Conservation (phyloP, 257 asterid genomes). For the Solanum bukasovii region DNA sequence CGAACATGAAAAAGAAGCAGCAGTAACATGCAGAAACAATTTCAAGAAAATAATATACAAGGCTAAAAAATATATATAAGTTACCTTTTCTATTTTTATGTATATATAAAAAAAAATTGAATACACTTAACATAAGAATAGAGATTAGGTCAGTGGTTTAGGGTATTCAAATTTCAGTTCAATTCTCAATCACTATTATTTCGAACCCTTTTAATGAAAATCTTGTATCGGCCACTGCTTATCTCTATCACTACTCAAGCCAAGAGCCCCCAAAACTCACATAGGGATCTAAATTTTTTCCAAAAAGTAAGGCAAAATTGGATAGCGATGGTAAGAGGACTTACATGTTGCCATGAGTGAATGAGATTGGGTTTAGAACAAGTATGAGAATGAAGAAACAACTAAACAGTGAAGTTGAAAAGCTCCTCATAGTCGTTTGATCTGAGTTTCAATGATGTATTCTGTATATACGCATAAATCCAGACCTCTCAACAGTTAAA, state of each 20-base stretch:
- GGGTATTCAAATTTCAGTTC: background rate
- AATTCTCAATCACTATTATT: background rate
- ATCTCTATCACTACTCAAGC: background rate
- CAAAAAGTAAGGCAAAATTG: background rate
- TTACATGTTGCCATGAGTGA: slow-evolving; percentile 8
- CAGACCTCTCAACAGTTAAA: background rate
- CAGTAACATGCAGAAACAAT: too few species aligned
- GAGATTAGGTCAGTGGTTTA: background rate
- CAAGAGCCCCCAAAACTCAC: background rate
- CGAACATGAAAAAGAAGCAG: background rate
- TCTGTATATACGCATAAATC: background rate
- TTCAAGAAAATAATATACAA: background rate
- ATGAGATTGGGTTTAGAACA: background rate
- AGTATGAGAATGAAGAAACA: background rate
- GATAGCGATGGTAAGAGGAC: background rate
- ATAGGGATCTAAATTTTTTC: background rate
- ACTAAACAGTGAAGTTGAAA: background rate
- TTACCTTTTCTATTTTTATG: background rate
- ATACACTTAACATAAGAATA: too few species aligned
- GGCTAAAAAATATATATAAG: background rate
- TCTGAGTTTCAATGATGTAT: background rate
- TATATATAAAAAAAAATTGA: background rate
- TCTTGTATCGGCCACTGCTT: background rate
- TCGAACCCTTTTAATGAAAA: background rate
- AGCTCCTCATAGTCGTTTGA: background rate